Base-by-base conservation (phyloP, 2,329 filamentous ascomycete species). In the Phialophora macrospora region DNA sequence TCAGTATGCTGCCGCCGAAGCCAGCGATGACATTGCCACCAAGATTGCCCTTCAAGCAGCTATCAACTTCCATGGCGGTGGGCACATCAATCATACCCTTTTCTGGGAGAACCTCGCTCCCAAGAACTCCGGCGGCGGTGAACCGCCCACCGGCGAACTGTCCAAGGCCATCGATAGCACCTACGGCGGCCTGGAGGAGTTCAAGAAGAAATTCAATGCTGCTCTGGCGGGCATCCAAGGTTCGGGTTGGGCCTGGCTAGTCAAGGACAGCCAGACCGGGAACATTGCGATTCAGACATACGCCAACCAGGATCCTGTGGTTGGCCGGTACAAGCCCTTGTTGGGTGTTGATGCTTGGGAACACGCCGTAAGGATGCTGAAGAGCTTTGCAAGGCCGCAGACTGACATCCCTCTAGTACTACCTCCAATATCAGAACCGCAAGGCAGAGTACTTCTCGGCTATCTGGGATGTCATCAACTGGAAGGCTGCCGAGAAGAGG, bases 381-480 rank as follows among this genome's bases (percentile, higher is more conserved):
- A 17, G 5, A 26, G 17, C 22, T 24, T 6, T 4, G 14, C 11
- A 1, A 17, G 46, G 7, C 24, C 48, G 20, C 17, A 49, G 28
- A 46, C 65, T 67, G 41, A 62, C 32, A 14, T 30, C 48, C n/a
- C 51, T 9, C 28, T 65, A 58, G 65, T 72, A 67, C 70, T 87
- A 85, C 82, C 85, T 97, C 68, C 92, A 97, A 83, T 97, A 97
- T 82, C 87, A 97, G 87, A 97, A 97, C 85, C 89, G 92, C 80
- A 97, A 97, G 88, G 93, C 90, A 64, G 93, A 97, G 83, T 97
- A 97, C 85, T 97, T 97, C 80, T 86, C 86, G 74, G 92, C 92
- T 65, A 90, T 97, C 77, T 97, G 93, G 93, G 91, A 96, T 73
- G 93, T 97, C 57, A 83, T 97, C 79, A 97, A 97, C 88, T 97